phyloP scores from a whole-genome alignment of 257 asterid genomes.

The Solanum etuberosum region DNA sequence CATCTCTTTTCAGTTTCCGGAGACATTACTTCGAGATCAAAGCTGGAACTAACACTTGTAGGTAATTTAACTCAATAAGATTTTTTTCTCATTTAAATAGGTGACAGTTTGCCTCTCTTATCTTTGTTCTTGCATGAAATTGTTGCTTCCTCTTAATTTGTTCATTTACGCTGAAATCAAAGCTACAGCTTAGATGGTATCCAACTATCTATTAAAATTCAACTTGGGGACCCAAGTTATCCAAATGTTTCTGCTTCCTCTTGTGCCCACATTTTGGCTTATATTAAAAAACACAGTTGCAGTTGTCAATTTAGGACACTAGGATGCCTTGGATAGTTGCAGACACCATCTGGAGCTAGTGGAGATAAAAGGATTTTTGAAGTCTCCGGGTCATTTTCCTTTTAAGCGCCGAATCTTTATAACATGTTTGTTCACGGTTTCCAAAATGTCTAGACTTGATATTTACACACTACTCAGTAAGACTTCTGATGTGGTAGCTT shows the following conservation, averaged over 20 bases:
- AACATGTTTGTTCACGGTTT: background rate
- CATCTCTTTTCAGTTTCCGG: background rate
- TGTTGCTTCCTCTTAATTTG: background rate
- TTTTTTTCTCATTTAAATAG: background rate
- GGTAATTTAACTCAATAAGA: background rate
- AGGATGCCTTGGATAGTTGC: background rate
- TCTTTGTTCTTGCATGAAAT: background rate
- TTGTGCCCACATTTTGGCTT: background rate
- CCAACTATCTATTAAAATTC: background rate
- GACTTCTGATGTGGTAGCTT: background rate
- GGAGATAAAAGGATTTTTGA: background rate
- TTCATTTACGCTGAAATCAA: background rate
- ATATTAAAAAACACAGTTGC: background rate
- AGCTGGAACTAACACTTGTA: background rate
- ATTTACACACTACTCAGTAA: background rate
- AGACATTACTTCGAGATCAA: background rate
- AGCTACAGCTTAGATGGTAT: background rate
- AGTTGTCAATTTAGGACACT: background rate
- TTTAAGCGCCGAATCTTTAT: background rate
- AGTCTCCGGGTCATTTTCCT: background rate
- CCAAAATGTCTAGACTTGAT: background rate
- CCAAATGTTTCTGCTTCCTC: background rate
- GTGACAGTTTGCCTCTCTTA: background rate
- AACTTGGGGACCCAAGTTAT: background rate
- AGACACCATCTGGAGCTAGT: background rate